These are phyloP conservation scores for Tubosaeta sp. DNA, from an alignment of 768 basidiomycete species.

Conservation along the genomic window DNA sequence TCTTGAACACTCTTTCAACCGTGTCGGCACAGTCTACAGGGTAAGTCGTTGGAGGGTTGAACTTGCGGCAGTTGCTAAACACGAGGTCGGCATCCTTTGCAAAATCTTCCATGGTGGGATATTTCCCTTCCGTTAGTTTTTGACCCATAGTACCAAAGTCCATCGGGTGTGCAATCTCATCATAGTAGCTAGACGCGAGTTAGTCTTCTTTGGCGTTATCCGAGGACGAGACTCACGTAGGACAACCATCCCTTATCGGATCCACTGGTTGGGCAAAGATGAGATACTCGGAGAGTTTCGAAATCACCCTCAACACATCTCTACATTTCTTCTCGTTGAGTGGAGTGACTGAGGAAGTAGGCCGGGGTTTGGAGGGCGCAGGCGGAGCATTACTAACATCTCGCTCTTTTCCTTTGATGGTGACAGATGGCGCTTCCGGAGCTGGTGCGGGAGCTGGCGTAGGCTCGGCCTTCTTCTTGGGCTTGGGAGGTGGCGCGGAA, in stretches of 20 bases:
- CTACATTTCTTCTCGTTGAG: conserved; percentile 83
- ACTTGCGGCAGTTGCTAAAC: conserved; percentile 85
- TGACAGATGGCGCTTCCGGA: conserved; percentile 33
- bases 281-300: conserved; percentile 58
- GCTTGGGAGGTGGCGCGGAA: conserved; percentile 28
- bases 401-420: conserved; percentile 74
- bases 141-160: conserved; percentile 79
- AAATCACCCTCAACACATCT: conserved; percentile 58
- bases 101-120: conserved; percentile 79
- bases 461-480: conserved; percentile 42
- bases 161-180: conserved; percentile 92
- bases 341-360: conserved; percentile 40
- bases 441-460: conserved; percentile 14
- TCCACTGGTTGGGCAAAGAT: conserved; percentile 85
- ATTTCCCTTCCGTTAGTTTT: conserved; percentile 64
- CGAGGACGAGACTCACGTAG: conserved; percentile 60
- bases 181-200: conserved; percentile 62
- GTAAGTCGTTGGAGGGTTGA: conserved; percentile 82
- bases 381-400: conserved; percentile 39
- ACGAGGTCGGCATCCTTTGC: conserved; percentile 76
- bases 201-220: neutral
- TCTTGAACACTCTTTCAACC: conserved; percentile 73
- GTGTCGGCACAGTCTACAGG: conserved; percentile 67
- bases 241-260: conserved; percentile 77
- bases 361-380: conserved; percentile 37